These are phyloP conservation scores for Cladosporium phlei DNA, from an alignment of 2,329 filamentous ascomycete species.

Conservation along the genomic window DNA sequence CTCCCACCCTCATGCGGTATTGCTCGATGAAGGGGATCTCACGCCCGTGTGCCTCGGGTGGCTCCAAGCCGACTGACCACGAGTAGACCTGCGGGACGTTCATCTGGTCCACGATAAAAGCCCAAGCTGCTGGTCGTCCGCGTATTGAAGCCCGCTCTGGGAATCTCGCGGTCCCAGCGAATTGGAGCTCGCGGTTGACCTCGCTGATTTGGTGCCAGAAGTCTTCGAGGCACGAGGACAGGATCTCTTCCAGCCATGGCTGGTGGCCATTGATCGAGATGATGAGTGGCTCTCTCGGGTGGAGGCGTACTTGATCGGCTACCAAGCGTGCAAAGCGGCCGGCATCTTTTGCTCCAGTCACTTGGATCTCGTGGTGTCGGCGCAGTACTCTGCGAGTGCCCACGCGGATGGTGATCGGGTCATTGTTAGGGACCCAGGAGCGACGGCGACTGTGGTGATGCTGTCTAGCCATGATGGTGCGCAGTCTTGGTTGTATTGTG, in stretches of 20 bases:
- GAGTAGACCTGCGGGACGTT: conserved; percentile 37
- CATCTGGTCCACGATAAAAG: conserved; percentile 36
- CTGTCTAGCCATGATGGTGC: neutral
- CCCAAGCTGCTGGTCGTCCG: conserved; percentile 31
- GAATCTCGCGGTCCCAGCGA: conserved; percentile 32
- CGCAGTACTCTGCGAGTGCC: conserved; percentile 27
- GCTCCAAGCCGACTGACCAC: conserved; percentile 32
- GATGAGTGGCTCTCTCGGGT: conserved; percentile 31
- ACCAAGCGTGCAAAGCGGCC: conserved; percentile 28
- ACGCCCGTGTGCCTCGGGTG: conserved; percentile 22
- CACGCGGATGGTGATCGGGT: conserved; percentile 29
- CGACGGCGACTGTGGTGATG: neutral
- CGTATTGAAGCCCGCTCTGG: conserved; percentile 31
- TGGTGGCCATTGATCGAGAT: conserved; percentile 33
- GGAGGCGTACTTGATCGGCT: conserved; percentile 28
- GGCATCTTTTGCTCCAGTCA: conserved; percentile 26
- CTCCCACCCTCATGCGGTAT: conserved; percentile 33
- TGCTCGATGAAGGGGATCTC: conserved; percentile 27
- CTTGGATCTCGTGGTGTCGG: conserved; percentile 27
- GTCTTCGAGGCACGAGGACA: conserved; percentile 31
- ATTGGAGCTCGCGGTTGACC: conserved; percentile 33
- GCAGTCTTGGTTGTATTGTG: neutral
- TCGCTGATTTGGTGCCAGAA: conserved; percentile 31
- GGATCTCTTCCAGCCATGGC: conserved; percentile 32
- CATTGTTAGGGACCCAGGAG: neutral